Evolutionary conservation across 768 basidiomycete species (phyloP).

Genomic region (Rossbeevera mucosa): DNA sequence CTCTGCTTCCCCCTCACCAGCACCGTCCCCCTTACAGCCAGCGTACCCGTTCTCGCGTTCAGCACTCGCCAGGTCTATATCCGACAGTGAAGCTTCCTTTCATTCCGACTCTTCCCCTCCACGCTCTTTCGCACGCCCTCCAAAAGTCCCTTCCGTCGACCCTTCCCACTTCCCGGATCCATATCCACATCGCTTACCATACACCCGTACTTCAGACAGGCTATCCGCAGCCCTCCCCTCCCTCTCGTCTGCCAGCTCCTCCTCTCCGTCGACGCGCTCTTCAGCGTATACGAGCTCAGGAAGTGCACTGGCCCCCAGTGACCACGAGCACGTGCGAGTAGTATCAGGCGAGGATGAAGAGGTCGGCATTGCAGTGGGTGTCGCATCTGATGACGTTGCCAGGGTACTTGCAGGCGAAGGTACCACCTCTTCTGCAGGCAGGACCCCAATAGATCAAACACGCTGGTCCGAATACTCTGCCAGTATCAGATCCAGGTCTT

Average conservation of each 20-base stretch:
- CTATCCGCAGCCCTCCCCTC: constrained; percentile 45
- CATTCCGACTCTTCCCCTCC: constrained; percentile 34
- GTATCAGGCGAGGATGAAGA: constrained; percentile 58
- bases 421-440: constrained; percentile 40
- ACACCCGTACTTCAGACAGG: constrained; percentile 34
- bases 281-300: constrained; percentile 75
- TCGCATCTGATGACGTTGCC: constrained; percentile 62
- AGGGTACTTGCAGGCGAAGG: constrained; percentile 56
- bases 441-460: constrained; percentile 55
- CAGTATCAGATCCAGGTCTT: constrained; percentile 64
- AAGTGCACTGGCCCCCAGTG: constrained; percentile 54
- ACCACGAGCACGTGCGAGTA: constrained; percentile 64
- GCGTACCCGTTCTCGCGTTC: constrained; percentile 29
- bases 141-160: constrained; percentile 48
- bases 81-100: constrained; percentile 38
- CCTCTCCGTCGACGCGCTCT: constrained; percentile 67
- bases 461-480: constrained; percentile 76
- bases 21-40: constrained; percentile 22
- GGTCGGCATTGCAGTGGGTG: constrained; percentile 47
- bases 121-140: constrained; percentile 39
- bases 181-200: constrained; percentile 56
- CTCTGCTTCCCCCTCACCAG: constrained; percentile 16
- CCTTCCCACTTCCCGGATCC: constrained; percentile 70
- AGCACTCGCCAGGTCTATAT: constrained; percentile 36
- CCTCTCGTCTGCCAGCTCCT: constrained; percentile 68